Evolutionary conservation across 2,329 filamentous ascomycete genomes (phyloP).

Genomic region (Teratosphaeria destructans): DNA sequence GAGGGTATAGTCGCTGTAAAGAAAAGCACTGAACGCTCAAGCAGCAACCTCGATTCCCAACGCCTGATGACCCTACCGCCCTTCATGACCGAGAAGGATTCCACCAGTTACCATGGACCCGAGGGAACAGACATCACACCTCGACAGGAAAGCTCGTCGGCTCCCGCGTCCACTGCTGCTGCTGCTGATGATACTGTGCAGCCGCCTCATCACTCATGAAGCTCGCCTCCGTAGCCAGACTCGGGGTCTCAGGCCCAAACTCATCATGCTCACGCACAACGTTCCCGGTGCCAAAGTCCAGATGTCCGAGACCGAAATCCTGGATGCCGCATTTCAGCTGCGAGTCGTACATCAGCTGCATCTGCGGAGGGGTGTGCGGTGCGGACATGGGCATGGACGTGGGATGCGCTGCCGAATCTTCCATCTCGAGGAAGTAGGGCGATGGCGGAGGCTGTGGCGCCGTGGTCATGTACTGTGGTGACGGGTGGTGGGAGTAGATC

Average conservation of each 20-base stretch:
- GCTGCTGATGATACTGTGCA: slow-evolving; percentile 5
- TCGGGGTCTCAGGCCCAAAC: slow-evolving; percentile 18
- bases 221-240: slow-evolving; percentile 19
- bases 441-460: slow-evolving; percentile 3
- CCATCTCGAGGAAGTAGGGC: slow-evolving; percentile 13
- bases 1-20: not conserved
- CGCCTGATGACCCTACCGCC: not conserved
- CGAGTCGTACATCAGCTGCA: slow-evolving; percentile 2
- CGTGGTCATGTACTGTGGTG: not conserved
- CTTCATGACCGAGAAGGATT: not conserved
- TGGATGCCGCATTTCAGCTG: slow-evolving; percentile 2
- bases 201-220: slow-evolving; percentile 17
- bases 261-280: slow-evolving; percentile 12
- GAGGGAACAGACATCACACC: not conserved
- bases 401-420: slow-evolving; percentile 3
- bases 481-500: not conserved
- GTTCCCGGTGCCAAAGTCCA: slow-evolving; percentile 10
- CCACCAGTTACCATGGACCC: not conserved
- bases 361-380: slow-evolving; percentile 8
- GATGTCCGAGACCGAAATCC: slow-evolving; percentile 11
- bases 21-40: not conserved
- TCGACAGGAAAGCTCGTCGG: slow-evolving; percentile 8
- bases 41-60: not conserved
- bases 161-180: slow-evolving; percentile 8
- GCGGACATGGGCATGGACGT: slow-evolving; percentile 4